A percentile compares a stretch with the other conserved stretches of the same genome.
Conservation (phyloP, 495 filamentous ascomycete species). For the Penicillium riverlandense region DNA sequence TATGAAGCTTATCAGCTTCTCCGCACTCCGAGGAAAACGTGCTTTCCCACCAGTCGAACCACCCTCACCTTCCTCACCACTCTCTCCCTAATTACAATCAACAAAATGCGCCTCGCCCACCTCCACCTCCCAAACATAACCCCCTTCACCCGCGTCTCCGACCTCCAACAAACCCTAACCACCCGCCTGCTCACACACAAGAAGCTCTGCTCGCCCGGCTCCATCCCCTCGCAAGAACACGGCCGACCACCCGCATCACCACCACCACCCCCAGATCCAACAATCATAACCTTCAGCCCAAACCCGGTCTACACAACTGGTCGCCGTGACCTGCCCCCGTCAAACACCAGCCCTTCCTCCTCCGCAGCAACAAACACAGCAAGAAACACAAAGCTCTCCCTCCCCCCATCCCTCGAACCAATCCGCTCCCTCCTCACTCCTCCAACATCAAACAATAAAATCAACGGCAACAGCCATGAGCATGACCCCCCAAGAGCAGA, state of each 20-base stretch:
- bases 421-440: constrained; percentile 25
- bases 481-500: constrained; percentile 40
- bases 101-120: constrained; percentile 51
- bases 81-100: background rate
- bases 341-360: constrained; percentile 35
- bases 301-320: constrained; percentile 85
- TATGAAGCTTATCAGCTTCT: background rate
- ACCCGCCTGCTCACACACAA: constrained; percentile 39
- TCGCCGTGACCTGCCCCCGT: constrained; percentile 64
- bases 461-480: too few relatives aligned
- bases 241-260: constrained; percentile 6
- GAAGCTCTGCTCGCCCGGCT: constrained; percentile 24
- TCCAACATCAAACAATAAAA: constrained; percentile 15
- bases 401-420: constrained; percentile 31
- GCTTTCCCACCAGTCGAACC: background rate
- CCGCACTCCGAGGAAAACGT: background rate
- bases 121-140: constrained; percentile 58
- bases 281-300: constrained; percentile 77
- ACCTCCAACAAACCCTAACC: constrained; percentile 43
- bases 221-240: constrained; percentile 15
- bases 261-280: constrained; percentile 52
- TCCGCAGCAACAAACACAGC: background rate
- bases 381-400: constrained; percentile 13
- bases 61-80: background rate
- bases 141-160: constrained; percentile 39